Evolutionary conservation across 2,329 filamentous ascomycete genomes (phyloP), one percentile per base, ranked within the genome.

Genomic region (Colletotrichum echinochloae): DNA sequence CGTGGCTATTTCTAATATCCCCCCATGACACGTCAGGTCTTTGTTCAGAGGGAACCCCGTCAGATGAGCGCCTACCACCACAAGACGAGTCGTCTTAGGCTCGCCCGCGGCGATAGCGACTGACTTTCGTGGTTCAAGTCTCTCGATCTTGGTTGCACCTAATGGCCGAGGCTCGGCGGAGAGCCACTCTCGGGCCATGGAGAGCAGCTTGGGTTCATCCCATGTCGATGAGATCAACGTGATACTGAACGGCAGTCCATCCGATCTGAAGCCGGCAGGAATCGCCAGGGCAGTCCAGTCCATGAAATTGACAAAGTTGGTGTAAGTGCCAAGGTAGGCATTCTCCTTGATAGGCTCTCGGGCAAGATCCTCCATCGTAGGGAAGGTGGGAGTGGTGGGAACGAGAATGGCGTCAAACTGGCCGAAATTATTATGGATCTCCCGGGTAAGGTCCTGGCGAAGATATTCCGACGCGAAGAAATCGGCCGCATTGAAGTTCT

Each of bases 231-330:
- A 78, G 7, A 83, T 80, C 1, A 83, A 70, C 0, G 81, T 82
- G 8, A 83, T 70, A 1, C 81, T 80, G 62, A 83, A 82, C 0
- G 81, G 81, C 8, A 82, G 74, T 0, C 78, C 79, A 41, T 82
- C 79, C 0, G 73, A 44, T 1, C 80, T 71, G 44, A 80, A 81
- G 1, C 84, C 84, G 0, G 87, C 87, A 1, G 87, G 86, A n/a
- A 89, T 80, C 1, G 85, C 82, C 12, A 88, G 74, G 3, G 84
- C 87, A 48, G 84, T 85, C 74, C 89, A 82, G 76, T 90, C 88
- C 23, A 90, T 77, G 35, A 90, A 86, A 73, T 90, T 90, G 20
- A 85, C 89, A 74, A 87, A 89, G 74, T 90, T 88, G 0, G 88
- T 89, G 66, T 89, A 90, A 28, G 82, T 84, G 7, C 87, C 87